These are phyloP conservation scores for Cladorrhinum samala DNA, from an alignment of 495 filamentous ascomycete genomes.

Conservation along the genomic window DNA sequence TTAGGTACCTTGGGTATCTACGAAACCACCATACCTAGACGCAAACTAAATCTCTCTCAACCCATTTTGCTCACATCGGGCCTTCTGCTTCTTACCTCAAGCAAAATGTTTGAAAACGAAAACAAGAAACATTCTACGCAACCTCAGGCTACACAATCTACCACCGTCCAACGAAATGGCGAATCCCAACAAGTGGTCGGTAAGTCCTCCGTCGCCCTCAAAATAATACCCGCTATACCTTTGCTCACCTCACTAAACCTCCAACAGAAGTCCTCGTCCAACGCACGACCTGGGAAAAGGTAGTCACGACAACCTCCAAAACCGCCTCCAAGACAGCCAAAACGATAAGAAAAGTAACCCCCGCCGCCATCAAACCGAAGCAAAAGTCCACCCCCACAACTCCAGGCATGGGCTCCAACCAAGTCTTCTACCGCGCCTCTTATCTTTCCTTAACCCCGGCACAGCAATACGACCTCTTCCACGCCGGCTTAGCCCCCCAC, in stretches of 20 bases:
- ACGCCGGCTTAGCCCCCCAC: constrained; percentile 5
- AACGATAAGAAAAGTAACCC: not conserved
- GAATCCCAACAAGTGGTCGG: not conserved
- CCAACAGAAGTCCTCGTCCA: not conserved
- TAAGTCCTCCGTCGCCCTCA: not conserved
- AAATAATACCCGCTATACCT: no score
- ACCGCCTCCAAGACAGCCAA: not conserved
- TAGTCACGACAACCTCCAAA: not conserved
- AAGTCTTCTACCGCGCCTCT: constrained; percentile 1
- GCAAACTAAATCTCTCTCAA: no score
- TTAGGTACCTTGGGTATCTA: no score
- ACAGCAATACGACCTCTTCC: constrained; percentile 11
- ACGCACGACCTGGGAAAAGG: not conserved
- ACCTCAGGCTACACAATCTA: not conserved
- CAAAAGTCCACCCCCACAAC: not conserved
- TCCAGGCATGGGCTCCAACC: not conserved
- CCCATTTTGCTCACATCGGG: not conserved
- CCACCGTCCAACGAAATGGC: not conserved
- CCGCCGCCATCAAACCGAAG: not conserved
- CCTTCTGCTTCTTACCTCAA: not conserved
- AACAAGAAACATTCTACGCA: not conserved
- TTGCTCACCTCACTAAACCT: not conserved
- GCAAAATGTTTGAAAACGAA: not conserved
- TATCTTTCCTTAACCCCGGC: not conserved
- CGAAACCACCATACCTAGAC: no score